Evolutionary conservation across 352 stramenopile genomes (phyloP).

Genomic region (Phytophthora agathidicida): DNA sequence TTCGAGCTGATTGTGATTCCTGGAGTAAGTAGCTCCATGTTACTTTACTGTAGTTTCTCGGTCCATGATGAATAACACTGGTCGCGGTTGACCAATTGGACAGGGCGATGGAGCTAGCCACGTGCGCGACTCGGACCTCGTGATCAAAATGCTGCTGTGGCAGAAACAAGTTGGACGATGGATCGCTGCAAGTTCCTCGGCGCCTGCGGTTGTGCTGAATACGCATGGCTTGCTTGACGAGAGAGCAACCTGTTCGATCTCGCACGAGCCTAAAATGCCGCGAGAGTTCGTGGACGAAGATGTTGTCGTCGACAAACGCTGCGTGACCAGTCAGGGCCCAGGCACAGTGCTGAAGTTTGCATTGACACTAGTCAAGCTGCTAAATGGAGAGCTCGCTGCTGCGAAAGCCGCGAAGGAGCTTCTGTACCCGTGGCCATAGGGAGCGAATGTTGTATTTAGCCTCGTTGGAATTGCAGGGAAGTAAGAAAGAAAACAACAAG

Average conservation of each 20-base stretch:
- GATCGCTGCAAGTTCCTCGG: slow-evolving; percentile 56
- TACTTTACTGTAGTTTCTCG: no score
- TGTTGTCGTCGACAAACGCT: slow-evolving; percentile 62
- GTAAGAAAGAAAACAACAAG: no score
- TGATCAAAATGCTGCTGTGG: slow-evolving; percentile 66
- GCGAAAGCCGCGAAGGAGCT: slow-evolving; percentile 48
- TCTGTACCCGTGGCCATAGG: slow-evolving; percentile 34
- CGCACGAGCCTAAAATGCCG: slow-evolving; percentile 47
- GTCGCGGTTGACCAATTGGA: neutral
- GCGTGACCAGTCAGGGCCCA: slow-evolving; percentile 67
- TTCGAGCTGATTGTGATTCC: slow-evolving; percentile 80
- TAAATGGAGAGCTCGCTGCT: slow-evolving; percentile 53
- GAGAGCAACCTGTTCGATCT: slow-evolving; percentile 59
- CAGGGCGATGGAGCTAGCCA: slow-evolving; percentile 53
- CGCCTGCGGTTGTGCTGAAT: slow-evolving; percentile 54
- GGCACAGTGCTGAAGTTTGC: slow-evolving; percentile 55
- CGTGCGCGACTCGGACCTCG: slow-evolving; percentile 61
- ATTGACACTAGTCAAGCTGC: slow-evolving; percentile 59
- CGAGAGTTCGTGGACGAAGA: slow-evolving; percentile 54
- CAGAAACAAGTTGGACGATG: slow-evolving; percentile 58
- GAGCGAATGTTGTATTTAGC: no score
- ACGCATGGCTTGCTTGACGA: slow-evolving; percentile 47
- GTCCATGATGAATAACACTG: neutral
- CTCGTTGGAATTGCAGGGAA: no score
- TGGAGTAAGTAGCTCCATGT: slow-evolving; percentile 41